phyloP scores from a whole-genome alignment of 768 basidiomycete genomes.

The Xerocomellus amylosporus region DNA sequence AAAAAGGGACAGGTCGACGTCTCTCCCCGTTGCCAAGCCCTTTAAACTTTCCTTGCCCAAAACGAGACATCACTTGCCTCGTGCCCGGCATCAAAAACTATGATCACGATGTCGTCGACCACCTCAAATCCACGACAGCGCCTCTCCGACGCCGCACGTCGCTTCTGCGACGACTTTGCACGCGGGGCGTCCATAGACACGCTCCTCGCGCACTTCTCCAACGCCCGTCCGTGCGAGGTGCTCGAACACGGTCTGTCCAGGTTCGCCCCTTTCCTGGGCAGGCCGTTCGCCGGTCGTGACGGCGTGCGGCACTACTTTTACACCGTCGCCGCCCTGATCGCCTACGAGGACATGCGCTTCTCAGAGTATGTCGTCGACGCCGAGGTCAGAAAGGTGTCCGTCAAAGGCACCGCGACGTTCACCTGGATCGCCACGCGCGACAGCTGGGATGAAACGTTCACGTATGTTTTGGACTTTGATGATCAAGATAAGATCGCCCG shows the following conservation, averaged over 20 bases:
- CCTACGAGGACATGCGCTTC: conserved; percentile 53
- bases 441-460: conserved; percentile 61
- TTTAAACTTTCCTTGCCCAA: not conserved
- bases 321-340: conserved; percentile 43
- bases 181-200: conserved; percentile 39
- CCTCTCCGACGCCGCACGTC: conserved; percentile 44
- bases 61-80: not conserved
- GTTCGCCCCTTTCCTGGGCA: conserved; percentile 62
- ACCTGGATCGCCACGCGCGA: conserved; percentile 53
- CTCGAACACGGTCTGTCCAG: conserved; percentile 53
- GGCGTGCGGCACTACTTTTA: conserved; percentile 51
- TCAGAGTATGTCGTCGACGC: conserved; percentile 54
- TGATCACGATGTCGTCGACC: no score
- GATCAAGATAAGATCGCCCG: conserved; percentile 50
- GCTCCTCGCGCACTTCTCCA: conserved; percentile 52
- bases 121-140: conserved; percentile 12
- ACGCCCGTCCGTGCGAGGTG: conserved; percentile 40
- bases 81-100: not conserved
- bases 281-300: conserved; percentile 41
- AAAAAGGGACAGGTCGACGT: no score
- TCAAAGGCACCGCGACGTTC: conserved; percentile 54
- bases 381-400: conserved; percentile 48
- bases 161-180: conserved; percentile 54
- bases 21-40: not conserved
- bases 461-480: conserved; percentile 60